Percentiles rank a stretch among this genome's conserved stretches.
phyloP scores from a whole-genome alignment of 1,284 basidiomycete genomes.

The Cryptococcus wingfieldii region DNA sequence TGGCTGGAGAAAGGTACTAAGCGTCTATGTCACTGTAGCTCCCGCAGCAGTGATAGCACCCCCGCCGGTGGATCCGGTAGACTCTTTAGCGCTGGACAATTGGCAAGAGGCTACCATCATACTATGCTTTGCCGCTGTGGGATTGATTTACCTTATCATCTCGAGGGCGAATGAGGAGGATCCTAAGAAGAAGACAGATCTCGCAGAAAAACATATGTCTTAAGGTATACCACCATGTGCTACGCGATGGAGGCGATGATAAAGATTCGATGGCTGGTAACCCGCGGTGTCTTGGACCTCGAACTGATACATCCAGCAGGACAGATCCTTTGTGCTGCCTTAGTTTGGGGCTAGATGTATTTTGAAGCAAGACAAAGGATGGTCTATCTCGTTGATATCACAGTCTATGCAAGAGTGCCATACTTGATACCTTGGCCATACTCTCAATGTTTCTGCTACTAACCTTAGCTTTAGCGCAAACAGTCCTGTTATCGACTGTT shows the following conservation, averaged over 20 bases:
- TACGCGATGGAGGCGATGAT: no score
- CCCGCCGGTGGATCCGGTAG: constrained; percentile 1
- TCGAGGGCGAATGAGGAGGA: constrained; percentile 14
- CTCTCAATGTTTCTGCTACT: no score
- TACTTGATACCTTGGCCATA: no score
- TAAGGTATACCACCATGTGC: not conserved
- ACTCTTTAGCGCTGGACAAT: constrained; percentile 22
- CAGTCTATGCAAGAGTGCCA: not conserved
- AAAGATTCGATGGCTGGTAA: no score
- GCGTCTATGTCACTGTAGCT: not conserved
- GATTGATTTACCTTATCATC: constrained; percentile 31
- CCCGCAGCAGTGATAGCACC: not conserved
- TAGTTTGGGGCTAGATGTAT: no score
- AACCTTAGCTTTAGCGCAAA: no score
- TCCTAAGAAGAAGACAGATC: constrained; percentile 16
- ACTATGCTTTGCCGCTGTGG: constrained; percentile 33
- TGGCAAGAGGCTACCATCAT: constrained; percentile 41
- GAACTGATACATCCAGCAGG: no score
- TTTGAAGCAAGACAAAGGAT: no score
- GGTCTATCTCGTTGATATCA: not conserved
- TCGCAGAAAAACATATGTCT: constrained; percentile 21
- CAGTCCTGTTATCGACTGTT: no score
- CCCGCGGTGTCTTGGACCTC: no score
- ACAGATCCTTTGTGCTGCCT: no score
- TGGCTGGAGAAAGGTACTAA: not conserved